Base-by-base conservation (phyloP, 1,284 basidiomycete genomes). In the Pseudozyma hubeiensis region DNA sequence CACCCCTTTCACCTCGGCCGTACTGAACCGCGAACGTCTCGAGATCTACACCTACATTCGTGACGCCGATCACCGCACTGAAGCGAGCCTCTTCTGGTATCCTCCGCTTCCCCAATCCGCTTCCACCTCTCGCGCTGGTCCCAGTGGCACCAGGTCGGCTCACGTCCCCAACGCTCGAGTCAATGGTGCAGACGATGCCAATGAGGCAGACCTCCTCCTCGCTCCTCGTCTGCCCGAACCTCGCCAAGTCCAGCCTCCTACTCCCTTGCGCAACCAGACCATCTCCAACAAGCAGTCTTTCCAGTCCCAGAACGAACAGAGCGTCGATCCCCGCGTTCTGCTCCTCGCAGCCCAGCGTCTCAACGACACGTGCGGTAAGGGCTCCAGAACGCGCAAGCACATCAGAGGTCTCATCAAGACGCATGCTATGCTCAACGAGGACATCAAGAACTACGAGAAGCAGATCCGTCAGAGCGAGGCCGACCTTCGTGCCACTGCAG, bases 31-130 rank as follows among this genome's bases (percentile, higher is more conserved):
- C 37, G 61, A 65, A 37, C 49, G 64, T 4, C 54, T 78, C 41
- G 79, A 81, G 30, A 77, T 83, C 48, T 53, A 78, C 31, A 74
- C 75, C 44, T 80, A 77, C 76, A 83, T 83, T 39, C 74, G 81
- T 41, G 81, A 83, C 44, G 78, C 81, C 39, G 81, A 83, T 44
- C 56, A 56, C 9, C 72, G 69, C 35, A 64, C 79, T 10, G 81
- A 83, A 41, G 73, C 75, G 11, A 75, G 57, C 31, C 63, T 83
- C 34, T 82, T 82, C 56, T 74, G 65, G 65, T 77, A 80, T 51
- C 76, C 78, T 6, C 70, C 76, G 29, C 48, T 56, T 29, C 66
- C 66, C 13, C 73, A 67, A 39, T 55, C 61, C 0, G 46, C 61
- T 24, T 47, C 64, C 5, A 29, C 52, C 11, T 64, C 65, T 44